A percentile compares a stretch with the other conserved stretches of the same genome.
Evolutionary conservation across 768 basidiomycete genomes (phyloP).

Genomic region (Auricularia heimuer): DNA sequence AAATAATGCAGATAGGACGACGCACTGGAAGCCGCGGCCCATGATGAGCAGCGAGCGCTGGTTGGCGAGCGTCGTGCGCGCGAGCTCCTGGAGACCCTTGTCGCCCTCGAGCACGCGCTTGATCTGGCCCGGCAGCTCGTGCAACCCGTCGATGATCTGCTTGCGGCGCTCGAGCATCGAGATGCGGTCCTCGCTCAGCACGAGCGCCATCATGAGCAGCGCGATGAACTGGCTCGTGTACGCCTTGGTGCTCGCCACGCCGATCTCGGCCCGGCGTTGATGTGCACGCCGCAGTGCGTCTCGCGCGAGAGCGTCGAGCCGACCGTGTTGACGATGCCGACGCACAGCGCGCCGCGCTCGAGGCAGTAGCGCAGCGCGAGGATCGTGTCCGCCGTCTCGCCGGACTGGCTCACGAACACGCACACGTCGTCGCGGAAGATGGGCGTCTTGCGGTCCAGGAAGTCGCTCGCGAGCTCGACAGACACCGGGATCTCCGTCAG

Average conservation of each 20-base stretch:
- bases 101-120: conserved; percentile 79
- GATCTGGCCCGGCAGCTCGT: conserved; percentile 83
- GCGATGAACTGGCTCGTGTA: conserved; percentile 99
- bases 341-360: conserved; percentile 90
- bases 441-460: conserved; percentile 96
- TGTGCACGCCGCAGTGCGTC: conserved; percentile 98
- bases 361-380: conserved; percentile 92
- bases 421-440: conserved; percentile 99
- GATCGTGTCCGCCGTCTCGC: conserved; percentile 98
- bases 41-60: conserved; percentile 89
- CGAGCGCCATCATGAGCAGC: conserved; percentile 95
- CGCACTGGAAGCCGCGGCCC: conserved; percentile 95
- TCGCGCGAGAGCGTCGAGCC: conserved; percentile 96
- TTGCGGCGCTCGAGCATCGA: conserved; percentile 83
- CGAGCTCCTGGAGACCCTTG: conserved; percentile 65
- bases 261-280: conserved; percentile 98
- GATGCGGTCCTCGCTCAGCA: conserved; percentile 94
- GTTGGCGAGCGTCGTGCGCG: conserved; percentile 60
- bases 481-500: conserved; percentile 97
- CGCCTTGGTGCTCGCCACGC: conserved; percentile 98
- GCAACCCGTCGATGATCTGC: conserved; percentile 88
- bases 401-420: conserved; percentile 93
- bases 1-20: conserved; percentile 12
- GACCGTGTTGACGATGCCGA: conserved; percentile 98
- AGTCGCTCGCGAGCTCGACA: conserved; percentile 95